These are phyloP conservation scores for Verticillium zaregamsianum DNA, from an alignment of 2,329 filamentous ascomycete species.

Conservation along the genomic window DNA sequence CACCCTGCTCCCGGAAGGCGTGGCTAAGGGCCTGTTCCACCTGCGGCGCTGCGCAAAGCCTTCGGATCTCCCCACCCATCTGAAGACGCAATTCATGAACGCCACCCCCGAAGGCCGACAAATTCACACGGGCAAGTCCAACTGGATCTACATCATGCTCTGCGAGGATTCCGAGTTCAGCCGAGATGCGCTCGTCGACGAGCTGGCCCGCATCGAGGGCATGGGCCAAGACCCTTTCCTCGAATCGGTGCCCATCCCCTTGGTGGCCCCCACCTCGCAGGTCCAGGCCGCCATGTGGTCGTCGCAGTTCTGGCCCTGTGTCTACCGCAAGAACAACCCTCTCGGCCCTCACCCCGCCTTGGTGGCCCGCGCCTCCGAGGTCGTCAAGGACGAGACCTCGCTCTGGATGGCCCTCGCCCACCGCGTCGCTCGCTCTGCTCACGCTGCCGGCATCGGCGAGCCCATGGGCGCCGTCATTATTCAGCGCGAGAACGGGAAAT, in stretches of 20 bases:
- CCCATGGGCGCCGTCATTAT: conserved; percentile 72
- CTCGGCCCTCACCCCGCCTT: conserved; percentile 78
- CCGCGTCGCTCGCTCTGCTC: conserved; percentile 56
- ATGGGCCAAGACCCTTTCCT: conserved; percentile 51
- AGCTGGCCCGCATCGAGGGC: conserved; percentile 44
- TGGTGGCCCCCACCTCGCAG: conserved; percentile 70
- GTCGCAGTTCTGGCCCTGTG: conserved; percentile 74
- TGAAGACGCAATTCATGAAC: conserved; percentile 60
- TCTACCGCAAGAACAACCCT: conserved; percentile 84
- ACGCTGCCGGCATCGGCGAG: conserved; percentile 57
- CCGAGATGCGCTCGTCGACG: conserved; percentile 45
- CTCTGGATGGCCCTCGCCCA: conserved; percentile 67
- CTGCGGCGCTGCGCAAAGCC: conserved; percentile 73
- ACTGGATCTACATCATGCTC: conserved; percentile 55
- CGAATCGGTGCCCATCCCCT: conserved; percentile 63
- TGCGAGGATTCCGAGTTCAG: conserved; percentile 48
- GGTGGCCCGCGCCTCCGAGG: conserved; percentile 64
- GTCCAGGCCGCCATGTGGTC: conserved; percentile 73
- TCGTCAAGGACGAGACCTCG: conserved; percentile 60
- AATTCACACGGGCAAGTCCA: conserved; percentile 56
- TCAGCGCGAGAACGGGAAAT: conserved; percentile 50
- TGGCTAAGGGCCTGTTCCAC: conserved; percentile 63
- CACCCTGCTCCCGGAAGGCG: conserved; percentile 53
- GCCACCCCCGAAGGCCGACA: conserved; percentile 48
- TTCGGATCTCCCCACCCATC: conserved; percentile 60